Conservation (phyloP, 164 flowering plant genomes). For the Taxillus chinensis region DNA sequence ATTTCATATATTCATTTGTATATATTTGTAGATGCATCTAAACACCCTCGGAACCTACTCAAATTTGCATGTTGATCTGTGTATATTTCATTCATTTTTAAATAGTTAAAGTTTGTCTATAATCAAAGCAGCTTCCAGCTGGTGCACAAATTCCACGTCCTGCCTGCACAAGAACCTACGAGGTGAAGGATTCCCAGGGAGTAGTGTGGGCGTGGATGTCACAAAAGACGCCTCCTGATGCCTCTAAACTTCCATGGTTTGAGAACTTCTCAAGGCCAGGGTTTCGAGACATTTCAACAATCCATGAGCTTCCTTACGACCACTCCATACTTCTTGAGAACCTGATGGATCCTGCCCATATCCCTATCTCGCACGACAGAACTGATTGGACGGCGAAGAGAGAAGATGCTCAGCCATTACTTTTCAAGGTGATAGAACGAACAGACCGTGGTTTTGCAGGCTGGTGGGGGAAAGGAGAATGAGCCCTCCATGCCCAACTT, state of each 20-base stretch:
- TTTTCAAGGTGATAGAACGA: conserved; percentile 65
- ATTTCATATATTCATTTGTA: neutral
- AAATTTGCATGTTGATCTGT: too few species aligned
- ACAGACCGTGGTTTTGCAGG: conserved; percentile 87
- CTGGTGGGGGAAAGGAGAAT: conserved; percentile 54
- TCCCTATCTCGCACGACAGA: conserved; percentile 92
- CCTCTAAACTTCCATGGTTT: conserved; percentile 72
- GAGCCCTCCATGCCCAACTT: conserved; percentile 41
- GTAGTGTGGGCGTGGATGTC: conserved; percentile 99
- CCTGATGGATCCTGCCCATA: conserved; percentile 97
- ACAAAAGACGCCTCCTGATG: conserved; percentile 46
- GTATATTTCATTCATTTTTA: too few species aligned
- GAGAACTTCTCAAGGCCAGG: conserved; percentile 81
- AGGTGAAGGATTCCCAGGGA: conserved; percentile 82
- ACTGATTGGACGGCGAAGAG: conserved; percentile 82
- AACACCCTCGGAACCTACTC: too few species aligned
- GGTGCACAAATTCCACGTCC: conserved; percentile 70
- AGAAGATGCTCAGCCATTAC: conserved; percentile 79
- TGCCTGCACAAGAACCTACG: conserved; percentile 67
- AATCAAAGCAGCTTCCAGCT: conserved; percentile 50
- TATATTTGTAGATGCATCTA: too few species aligned
- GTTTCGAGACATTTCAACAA: conserved; percentile 65
- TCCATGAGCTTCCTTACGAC: conserved; percentile 93
- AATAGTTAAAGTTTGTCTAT: too few species aligned
- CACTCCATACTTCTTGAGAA: conserved; percentile 94